These are phyloP conservation scores for Crithidia expoeki DNA, from an alignment of 208 protist species.

Conservation along the genomic window DNA sequence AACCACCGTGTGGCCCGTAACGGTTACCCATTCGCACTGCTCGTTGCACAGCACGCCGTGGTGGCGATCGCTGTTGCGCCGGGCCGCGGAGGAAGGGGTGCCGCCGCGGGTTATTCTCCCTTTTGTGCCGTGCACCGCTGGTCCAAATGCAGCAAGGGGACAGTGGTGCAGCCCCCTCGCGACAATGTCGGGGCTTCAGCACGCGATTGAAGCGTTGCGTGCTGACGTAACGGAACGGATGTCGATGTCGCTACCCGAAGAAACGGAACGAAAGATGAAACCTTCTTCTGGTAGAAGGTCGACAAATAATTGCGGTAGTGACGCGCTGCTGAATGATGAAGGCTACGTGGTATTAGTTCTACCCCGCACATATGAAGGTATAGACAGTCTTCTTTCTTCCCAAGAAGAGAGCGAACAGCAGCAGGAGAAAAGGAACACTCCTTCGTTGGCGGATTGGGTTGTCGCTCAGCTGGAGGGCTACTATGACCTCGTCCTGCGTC, in stretches of 20 bases:
- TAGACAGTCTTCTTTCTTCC: constrained; percentile 19
- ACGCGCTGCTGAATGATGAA: constrained; percentile 29
- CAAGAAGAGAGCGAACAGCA: constrained; percentile 2
- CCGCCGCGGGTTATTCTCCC: constrained; percentile 18
- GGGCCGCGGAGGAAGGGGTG: constrained; percentile 13
- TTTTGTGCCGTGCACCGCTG: constrained; percentile 23
- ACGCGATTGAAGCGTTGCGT: constrained; percentile 17
- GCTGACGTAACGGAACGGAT: constrained; percentile 25
- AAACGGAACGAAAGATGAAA: background rate
- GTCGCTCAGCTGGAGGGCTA: constrained; percentile 56
- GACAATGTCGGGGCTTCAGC: constrained; percentile 23
- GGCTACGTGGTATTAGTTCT: constrained; percentile 62
- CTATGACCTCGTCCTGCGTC: constrained; percentile 63
- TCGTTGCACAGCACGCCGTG: constrained; percentile 26
- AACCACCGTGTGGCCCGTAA: constrained; percentile 17
- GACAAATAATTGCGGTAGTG: background rate
- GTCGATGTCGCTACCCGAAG: background rate
- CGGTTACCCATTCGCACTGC: background rate
- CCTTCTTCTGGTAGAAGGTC: background rate
- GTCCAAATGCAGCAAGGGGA: background rate
- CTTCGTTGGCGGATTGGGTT: constrained; percentile 46
- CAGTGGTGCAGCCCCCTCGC: constrained; percentile 15
- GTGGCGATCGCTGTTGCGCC: constrained; percentile 18
- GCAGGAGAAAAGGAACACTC: background rate
- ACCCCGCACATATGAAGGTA: constrained; percentile 49